These are phyloP conservation scores for Solanum tarapatanum DNA, from an alignment of 257 asterid species.

Conservation along the genomic window DNA sequence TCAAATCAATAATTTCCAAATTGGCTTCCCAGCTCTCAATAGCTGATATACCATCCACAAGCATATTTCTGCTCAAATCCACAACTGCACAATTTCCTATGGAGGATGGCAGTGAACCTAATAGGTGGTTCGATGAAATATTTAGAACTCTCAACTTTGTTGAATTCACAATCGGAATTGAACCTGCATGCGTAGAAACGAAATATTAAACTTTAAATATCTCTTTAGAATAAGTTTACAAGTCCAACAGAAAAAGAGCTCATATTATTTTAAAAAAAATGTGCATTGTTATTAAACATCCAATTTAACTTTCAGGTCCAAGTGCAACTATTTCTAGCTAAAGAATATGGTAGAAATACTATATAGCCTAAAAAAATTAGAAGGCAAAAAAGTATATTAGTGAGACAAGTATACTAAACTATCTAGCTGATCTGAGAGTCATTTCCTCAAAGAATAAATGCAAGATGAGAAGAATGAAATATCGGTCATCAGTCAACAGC, in stretches of 20 bases:
- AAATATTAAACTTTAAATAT: not conserved
- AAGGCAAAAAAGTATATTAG: not conserved
- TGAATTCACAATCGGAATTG: slow-evolving; percentile 52
- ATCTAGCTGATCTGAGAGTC: not conserved
- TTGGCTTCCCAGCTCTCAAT: slow-evolving; percentile 43
- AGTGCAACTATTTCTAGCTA: not conserved
- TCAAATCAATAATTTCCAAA: slow-evolving; percentile 58
- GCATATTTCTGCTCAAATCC: slow-evolving; percentile 62
- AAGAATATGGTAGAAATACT: not conserved
- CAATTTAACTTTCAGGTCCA: not conserved
- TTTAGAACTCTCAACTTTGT: slow-evolving; percentile 53
- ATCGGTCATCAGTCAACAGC: not conserved
- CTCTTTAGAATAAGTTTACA: not conserved
- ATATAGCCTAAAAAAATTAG: not conserved
- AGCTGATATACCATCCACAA: slow-evolving; percentile 41
- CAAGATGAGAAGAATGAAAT: not conserved
- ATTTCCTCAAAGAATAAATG: not conserved
- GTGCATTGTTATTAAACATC: not conserved
- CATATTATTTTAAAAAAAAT: not conserved
- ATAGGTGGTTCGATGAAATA: slow-evolving; percentile 64
- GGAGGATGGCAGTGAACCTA: slow-evolving; percentile 57
- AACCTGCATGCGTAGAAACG: slow-evolving; percentile 29
- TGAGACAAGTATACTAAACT: not conserved
- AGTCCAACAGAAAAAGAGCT: not conserved
- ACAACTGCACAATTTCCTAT: slow-evolving; percentile 50